Base-by-base conservation (phyloP, 2,329 filamentous ascomycete species). In the Calonectria crousiana region DNA sequence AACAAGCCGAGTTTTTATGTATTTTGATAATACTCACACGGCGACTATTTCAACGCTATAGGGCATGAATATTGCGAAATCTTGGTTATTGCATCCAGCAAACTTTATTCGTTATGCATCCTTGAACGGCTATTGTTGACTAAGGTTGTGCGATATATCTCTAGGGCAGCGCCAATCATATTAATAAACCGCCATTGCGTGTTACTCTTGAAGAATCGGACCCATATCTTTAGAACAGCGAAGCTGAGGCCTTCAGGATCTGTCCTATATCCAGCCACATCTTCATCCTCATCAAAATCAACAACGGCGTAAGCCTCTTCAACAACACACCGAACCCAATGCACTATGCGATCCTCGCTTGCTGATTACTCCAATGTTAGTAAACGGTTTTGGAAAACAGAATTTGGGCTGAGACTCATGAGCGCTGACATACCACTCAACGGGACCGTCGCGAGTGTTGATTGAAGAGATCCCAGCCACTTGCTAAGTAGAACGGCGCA, bases 401-500 rank as follows among this genome's bases (percentile, higher is more conserved):
- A 9, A 26, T 9, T 1, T 13, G 20, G n/a, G 8, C 6, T 11
- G 16, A 16, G 11, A 23, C 8, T 20, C 0, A 11, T 32, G 3
- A 38, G 38, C 13, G 5, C n/a, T 6, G 0, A 66, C 80, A 65
- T 76, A 84, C 83, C 81, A 60, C 74, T 83, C 6, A 83, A 76
- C 4, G 81, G 81, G 11, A 69, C 71, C 10, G 73, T 53, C 8
- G 62, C n/a, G 2, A 75, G 38, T 1, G 80, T 75, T 14, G 71
- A 74, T 30, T 77, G 75, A 51, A 85, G 65, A 74, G 81, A 78
- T 49, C 81, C 72, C 56, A 88, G 81, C 87, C 87, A 89, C 74
- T 90, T 91, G 18, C 88, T 88, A 0, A 91, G 80, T 3, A 91
- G 81, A 0, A 91, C 86, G 0, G 88, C 89, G 26, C 89, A 90